Base-by-base conservation (phyloP, 208 protist species). In the Porcisia hertigi region DNA sequence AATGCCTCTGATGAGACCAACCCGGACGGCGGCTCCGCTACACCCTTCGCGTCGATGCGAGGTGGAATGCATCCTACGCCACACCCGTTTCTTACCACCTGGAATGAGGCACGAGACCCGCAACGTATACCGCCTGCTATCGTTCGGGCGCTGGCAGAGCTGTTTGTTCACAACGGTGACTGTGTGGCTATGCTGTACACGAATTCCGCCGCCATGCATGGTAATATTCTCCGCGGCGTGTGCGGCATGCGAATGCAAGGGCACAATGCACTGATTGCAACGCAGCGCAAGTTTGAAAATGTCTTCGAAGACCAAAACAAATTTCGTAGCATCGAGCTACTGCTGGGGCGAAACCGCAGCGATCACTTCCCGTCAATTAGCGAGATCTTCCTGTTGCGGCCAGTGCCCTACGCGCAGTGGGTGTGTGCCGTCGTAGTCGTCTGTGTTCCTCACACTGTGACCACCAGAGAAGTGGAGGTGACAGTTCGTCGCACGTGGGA, bases 131-230 rank as follows among this genome's bases (percentile, higher is more conserved):
- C 93, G 30, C 79, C 88, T 9, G 71, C 71, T 4, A 69, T 98
- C 49, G 84, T 87, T 8, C 82, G 88, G 14, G 79, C 85, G 3
- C 63, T 97, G 3, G 88, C 90, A 20, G 88, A 90, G 75, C 74
- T 97, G 3, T 95, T 92, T 64, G 88, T 97, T 6, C 73, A 89
- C 69, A 96, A 94, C 76, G 97, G 97, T 30, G 97, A 98, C 80
- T 92, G 92, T 59, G 92, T 96, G 41, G 92, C 94, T 3, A 87
- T 87, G 77, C 71, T 98, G 25, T 98, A 98, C 81, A 98, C 95
- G n/a, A 97, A 91, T 73, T 98, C 97, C 12, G 88, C 88, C 11
- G 97, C 97, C 1, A 97, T 98, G 93, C 94, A 98, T 77, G 89
- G 89, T 62, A 92, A 92, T 74, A 86, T 97, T 54, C 89, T 98